These are phyloP conservation scores for Leccinum pallidistipes DNA, from an alignment of 1,284 basidiomycete genomes.

Conservation along the genomic window DNA sequence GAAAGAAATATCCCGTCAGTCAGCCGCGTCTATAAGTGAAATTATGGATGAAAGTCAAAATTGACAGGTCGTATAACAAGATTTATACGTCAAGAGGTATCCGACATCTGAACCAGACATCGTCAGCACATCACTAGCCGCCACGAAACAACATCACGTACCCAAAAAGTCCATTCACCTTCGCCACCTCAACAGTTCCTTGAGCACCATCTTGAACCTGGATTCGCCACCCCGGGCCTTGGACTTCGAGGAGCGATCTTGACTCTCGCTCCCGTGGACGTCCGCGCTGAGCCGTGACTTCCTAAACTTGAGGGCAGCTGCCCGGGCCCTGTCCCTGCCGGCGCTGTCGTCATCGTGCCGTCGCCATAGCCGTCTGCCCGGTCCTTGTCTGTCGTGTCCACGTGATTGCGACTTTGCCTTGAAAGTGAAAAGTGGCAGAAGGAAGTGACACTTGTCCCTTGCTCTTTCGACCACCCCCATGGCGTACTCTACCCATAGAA, in stretches of 20 bases:
- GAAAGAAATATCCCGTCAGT: not conserved
- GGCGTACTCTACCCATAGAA: not conserved
- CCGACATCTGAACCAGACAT: not conserved
- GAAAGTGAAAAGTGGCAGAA: not conserved
- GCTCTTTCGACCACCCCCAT: not conserved
- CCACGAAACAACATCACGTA: constrained; percentile 3
- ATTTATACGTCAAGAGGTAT: not conserved
- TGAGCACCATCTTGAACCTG: constrained; percentile 19
- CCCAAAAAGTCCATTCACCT: not conserved
- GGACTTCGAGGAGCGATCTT: constrained; percentile 1
- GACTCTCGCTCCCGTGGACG: not conserved
- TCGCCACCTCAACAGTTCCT: constrained; percentile 21
- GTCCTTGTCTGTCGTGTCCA: not conserved
- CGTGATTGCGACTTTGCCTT: not conserved
- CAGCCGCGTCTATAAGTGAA: not conserved
- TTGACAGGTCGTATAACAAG: not conserved
- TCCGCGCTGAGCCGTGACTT: not conserved
- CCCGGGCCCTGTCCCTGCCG: constrained; percentile 8
- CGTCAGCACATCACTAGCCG: not conserved
- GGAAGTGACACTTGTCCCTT: not conserved
- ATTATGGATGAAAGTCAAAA: not conserved
- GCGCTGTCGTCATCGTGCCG: constrained; percentile 4
- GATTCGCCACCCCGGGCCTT: constrained; percentile 6
- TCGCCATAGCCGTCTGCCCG: not conserved
- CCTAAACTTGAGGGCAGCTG: constrained; percentile 18